Percentiles rank a stretch among this genome's conserved stretches.
phyloP scores from a whole-genome alignment of 1,284 basidiomycete species.

The Moniliella sp. region DNA sequence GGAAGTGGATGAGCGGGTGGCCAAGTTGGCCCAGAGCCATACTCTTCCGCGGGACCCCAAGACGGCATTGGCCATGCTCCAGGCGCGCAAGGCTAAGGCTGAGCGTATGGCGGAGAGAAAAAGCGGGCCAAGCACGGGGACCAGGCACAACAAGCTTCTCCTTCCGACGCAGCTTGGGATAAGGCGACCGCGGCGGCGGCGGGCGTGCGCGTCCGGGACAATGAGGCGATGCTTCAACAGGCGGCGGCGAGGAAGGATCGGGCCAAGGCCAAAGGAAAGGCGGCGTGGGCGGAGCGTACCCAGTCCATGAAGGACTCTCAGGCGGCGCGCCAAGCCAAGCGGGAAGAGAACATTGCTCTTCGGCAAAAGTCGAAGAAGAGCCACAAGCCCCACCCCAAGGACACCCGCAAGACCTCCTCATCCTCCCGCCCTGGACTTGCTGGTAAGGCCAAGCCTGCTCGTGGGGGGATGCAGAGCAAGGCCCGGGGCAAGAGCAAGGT shows the following conservation, averaged over 20 bases:
- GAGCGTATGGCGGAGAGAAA: no score
- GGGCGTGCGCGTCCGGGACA: conserved; percentile 28
- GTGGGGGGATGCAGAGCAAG: no score
- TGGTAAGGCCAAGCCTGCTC: no score
- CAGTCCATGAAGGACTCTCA: conserved; percentile 13
- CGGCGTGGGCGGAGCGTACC: conserved; percentile 20
- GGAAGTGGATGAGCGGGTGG: no score
- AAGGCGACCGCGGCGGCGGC: conserved; percentile 19
- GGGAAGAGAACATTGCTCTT: conserved; percentile 21
- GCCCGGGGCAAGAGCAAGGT: no score
- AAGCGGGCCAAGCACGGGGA: conserved; percentile 5
- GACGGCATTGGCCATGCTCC: conserved; percentile 22
- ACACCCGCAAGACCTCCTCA: no score
- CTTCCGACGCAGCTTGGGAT: conserved; percentile 17
- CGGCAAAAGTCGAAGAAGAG: conserved; percentile 13
- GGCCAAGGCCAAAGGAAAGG: conserved; percentile 20
- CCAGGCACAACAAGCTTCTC: conserved; percentile 1
- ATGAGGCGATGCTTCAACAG: conserved; percentile 24
- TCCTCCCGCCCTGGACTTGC: no score
- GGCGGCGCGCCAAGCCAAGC: conserved; percentile 22
- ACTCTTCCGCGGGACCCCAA: conserved; percentile 26
- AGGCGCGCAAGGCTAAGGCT: conserved; percentile 18
- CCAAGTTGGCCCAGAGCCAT: conserved; percentile 9
- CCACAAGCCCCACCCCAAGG: conserved; percentile 8
- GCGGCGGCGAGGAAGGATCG: conserved; percentile 23